Evolutionary conservation across 2,329 filamentous ascomycete genomes (phyloP), one percentile per base, ranked within the genome.

Genomic region (Cladosporium sp.): DNA sequence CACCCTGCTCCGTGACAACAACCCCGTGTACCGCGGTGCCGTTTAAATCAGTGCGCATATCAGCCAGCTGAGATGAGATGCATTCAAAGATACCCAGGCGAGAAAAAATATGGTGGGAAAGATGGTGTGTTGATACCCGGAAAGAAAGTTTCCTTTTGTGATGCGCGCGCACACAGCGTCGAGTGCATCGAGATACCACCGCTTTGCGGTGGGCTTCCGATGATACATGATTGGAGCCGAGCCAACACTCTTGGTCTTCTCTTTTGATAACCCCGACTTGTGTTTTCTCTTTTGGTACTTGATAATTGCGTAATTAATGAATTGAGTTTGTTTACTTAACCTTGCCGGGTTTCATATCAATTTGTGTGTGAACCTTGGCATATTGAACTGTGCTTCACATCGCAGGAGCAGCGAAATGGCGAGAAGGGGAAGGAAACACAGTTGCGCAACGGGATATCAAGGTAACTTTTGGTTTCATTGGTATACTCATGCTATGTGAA

Each of bases 1-100:
- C 74, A 82, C 80, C 61, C 74, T 75, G 2, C 75, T 81, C 44
- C 79, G 79, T 66, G 73, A 74, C 44, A 70, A 78, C 69, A 81
- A 81, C 77, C 79, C 79, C 5, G 80, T 81, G 49, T 75, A 79
- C 70, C 77, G 77, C 59, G 79, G 80, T 61, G 61, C 67, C 35
- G 75, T 74, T 63, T 78, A 77, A 71, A 65, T 26, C 18, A 52
- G 40, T 23, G 40, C 40, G 40, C 40, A 46, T 21, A 55, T n/a
- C 52, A 18, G n/a, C 52, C 28, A 55, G 52, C 28, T 55, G 52
- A 55, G 52, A 55, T 55, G 52, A 55, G 29, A 33, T 55, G 52
- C 52, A 55, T 55, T 31, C 52, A 55, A 46, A 55, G 52, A 55
- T 55, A 55, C 52, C 52, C 52, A 33, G 28, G 52, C 18, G 28